Conservation (phyloP, 306 rosid species). For the Dalbergia cultrata region DNA sequence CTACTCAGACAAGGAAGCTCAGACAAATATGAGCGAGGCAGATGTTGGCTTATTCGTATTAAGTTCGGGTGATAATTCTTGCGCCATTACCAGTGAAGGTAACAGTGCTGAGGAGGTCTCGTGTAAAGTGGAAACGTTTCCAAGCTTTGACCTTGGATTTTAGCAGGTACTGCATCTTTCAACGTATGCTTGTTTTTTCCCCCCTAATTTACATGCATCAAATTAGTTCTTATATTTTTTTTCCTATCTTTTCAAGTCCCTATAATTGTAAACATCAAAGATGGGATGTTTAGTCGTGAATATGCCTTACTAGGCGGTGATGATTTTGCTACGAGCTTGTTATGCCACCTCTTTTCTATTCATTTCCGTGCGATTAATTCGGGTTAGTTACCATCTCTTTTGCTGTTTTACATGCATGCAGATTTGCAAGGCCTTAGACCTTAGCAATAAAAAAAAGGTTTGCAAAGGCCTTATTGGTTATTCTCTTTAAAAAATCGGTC, state of each 20-base stretch:
- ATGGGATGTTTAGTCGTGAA: neutral
- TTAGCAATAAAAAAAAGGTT: too few species aligned
- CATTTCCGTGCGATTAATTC: neutral
- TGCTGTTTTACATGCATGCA: neutral
- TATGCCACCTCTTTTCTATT: neutral
- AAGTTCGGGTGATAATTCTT: conserved; percentile 34
- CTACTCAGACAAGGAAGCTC: conserved; percentile 54
- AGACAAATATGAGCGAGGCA: conserved; percentile 41
- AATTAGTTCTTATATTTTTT: too few species aligned
- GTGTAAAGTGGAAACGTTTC: conserved; percentile 50
- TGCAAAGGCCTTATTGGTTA: too few species aligned
- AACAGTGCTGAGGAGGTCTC: conserved; percentile 49
- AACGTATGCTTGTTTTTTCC: conserved; percentile 4
- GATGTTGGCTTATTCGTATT: conserved; percentile 42
- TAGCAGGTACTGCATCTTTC: conserved; percentile 49
- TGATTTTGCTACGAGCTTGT: neutral
- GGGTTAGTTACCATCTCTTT: neutral
- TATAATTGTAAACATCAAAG: too few species aligned
- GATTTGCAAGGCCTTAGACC: neutral
- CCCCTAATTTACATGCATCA: neutral
- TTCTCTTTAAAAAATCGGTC: too few species aligned
- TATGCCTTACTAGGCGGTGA: neutral
- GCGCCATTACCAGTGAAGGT: conserved; percentile 41
- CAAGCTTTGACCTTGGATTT: conserved; percentile 87
- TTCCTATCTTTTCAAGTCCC: too few species aligned